Base-by-base conservation (phyloP, 208 protist genomes). In the Acanthamoeba sp. region DNA sequence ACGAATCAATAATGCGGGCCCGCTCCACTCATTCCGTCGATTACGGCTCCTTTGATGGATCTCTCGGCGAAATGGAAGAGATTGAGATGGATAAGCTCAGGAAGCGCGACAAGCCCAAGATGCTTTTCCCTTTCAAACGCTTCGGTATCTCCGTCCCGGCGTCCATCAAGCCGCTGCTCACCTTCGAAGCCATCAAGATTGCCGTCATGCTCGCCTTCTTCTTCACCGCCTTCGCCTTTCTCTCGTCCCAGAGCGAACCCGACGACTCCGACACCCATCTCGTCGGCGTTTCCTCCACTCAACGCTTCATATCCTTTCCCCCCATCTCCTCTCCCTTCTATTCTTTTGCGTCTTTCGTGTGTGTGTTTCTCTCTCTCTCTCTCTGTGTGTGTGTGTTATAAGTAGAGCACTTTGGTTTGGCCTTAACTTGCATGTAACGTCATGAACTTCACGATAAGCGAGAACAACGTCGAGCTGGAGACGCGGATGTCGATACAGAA, bases 181-280 rank as follows among this genome's bases (percentile, higher is more conserved):
- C 40, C n/a, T 88, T 52, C 45, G 50, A 88, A 4, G 50, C 78
- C 27, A 88, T 88, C 50, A 88, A 88, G 78, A 88, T 88, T n/a
- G 22, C 45, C 34, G 36, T 88, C 45, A 59, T 88, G 78, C 78
- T 88, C 45, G n/a, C 36, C 78, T 59, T 88, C 78, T 88, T 88
- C 78, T 32, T 59, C 29, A 38, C 29, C 12, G 50, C 78, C 50
- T 59, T 88, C 7, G 34, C 42, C 78, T 62, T 88, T 27, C 78
- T 88, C 78, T 62, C 45, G 45, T 88, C 78, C 34, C 78, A 88
- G 42, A 24, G 14, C 78, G 78, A 88, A 38, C 78, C 78, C 78
- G 78, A 88, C 34, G 78, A 59, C 78, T 29, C 45, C 78, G 78
- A 62, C 29, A 52, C 50, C n/a, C 78, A 88, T 52, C 78, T 88